A percentile compares a stretch with the other conserved stretches of the same genome.
Conservation (phyloP, 2,329 filamentous ascomycete genomes). For the Didymella segeticola region DNA sequence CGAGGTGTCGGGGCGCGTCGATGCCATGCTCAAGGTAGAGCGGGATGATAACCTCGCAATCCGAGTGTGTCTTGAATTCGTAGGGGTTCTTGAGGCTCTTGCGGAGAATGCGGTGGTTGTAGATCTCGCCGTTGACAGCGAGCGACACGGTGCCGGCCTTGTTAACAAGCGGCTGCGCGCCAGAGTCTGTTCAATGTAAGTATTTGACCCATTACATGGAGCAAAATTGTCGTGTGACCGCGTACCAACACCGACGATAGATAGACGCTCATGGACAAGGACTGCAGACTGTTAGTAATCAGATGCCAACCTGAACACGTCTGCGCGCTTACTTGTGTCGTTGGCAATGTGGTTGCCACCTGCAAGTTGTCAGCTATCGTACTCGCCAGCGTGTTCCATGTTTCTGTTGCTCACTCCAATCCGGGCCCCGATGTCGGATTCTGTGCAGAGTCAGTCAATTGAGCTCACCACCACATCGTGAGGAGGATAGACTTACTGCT, state of each 20-base stretch:
- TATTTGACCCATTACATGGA: conserved; percentile 1
- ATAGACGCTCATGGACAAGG: conserved; percentile 95
- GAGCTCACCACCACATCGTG: conserved; percentile 1
- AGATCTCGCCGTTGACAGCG: conserved; percentile 99
- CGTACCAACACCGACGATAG: conserved; percentile 94
- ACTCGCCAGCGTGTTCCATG: conserved; percentile 36
- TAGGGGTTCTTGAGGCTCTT: conserved; percentile 84
- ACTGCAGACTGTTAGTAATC: conserved; percentile 53
- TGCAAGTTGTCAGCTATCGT: conserved; percentile 53
- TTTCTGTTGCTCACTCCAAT: conserved; percentile 82
- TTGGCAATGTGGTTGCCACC: conserved; percentile 89
- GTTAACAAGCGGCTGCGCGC: conserved; percentile 94
- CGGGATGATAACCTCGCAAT: conserved; percentile 98
- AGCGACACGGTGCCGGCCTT: conserved; percentile 86
- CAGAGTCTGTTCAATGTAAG: conserved; percentile 71
- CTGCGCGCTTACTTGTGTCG: conserved; percentile 74
- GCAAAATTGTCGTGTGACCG: conserved; percentile 36
- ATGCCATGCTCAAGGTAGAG: conserved; percentile 93
- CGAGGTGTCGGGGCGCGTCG: conserved; percentile 89
- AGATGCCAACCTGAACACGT: background rate
- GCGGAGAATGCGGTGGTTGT: conserved; percentile 96
- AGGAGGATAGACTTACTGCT: conserved; percentile 71
- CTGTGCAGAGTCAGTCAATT: conserved; percentile 59
- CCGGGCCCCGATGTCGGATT: conserved; percentile 93
- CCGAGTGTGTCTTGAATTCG: conserved; percentile 97